These are phyloP conservation scores for Trichomonas gallinae DNA, from an alignment of 208 protist species.

Conservation along the genomic window DNA sequence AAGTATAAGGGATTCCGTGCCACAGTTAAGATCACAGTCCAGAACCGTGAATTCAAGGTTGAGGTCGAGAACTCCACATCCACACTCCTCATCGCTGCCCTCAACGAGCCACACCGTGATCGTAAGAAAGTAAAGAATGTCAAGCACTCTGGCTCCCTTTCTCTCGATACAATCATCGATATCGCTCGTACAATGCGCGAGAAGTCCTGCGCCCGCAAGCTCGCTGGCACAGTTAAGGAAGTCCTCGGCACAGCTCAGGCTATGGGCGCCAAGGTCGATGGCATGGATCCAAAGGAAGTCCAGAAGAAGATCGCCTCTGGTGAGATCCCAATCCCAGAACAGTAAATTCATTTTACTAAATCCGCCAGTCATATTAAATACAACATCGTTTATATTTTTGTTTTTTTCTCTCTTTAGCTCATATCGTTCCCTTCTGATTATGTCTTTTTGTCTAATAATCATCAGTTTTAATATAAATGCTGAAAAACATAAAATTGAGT, in stretches of 20 bases:
- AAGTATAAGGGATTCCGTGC: constrained; percentile 93
- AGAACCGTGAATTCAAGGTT: constrained; percentile 91
- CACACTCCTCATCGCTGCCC: constrained; percentile 84
- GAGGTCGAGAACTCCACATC: constrained; percentile 83
- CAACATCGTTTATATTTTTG: no score
- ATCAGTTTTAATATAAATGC: no score
- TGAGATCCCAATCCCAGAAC: constrained; percentile 55
- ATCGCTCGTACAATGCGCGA: constrained; percentile 79
- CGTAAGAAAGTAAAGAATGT: constrained; percentile 88
- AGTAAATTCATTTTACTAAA: constrained; percentile 23
- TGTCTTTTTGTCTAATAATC: no score
- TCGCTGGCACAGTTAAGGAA: constrained; percentile 87
- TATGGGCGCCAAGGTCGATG: constrained; percentile 92
- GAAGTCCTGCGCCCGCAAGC: constrained; percentile 73
- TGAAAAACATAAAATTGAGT: no score
- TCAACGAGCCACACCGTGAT: constrained; percentile 95
- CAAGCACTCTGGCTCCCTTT: constrained; percentile 92
- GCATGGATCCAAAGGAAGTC: constrained; percentile 69
- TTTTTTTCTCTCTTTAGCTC: no score
- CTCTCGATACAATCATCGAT: constrained; percentile 83
- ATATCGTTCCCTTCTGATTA: no score
- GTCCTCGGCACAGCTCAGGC: constrained; percentile 91
- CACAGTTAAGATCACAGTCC: constrained; percentile 87
- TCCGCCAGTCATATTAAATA: no score
- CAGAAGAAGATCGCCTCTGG: constrained; percentile 75